Evolutionary conservation across 331 rosid species (phyloP), one percentile per base, ranked within the genome.

Genomic region (Pyrus hybrid): DNA sequence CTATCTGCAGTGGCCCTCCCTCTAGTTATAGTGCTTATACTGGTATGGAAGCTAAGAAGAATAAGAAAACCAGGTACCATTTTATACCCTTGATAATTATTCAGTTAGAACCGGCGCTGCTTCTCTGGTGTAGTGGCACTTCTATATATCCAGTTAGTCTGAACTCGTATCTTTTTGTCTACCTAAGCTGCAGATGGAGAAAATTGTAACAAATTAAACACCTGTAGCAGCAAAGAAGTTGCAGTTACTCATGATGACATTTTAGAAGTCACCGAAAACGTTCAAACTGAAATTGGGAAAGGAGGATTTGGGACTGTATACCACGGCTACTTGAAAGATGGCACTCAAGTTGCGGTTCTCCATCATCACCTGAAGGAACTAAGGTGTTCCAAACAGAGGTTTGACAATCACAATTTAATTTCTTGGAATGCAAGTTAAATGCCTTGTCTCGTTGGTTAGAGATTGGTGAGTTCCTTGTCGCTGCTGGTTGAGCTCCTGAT

Each of bases 311-410:
- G 96, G 76, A 67, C 23, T 43, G 93, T 90, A 60, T 92, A 84
- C 61, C 32, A 45, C 61, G 96, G 97, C 32, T 49, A 70, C 30
- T 71, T 85, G 87, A 81, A 87, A 75, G 85, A 85, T 68, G 76
- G 96, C 76, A 90, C 76, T 47, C 81, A 82, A 82, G 91, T 88
- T 58, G 96, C 97, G 12, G 84, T 56, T 92, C 93, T 67, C 77
- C 90, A 37, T 67, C 90, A 47, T 92, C 97, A 68, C 67, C 92
- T 81, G 93, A 92, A 41, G 97, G 97, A n/a, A 33, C 89, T 47
- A 87, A 70, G 74, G 96, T 90, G 83, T 92, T 92, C 81, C 89
- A 83, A 71, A 79, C 96, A 6, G 96, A 92, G 93, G 93, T 87
- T 76, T 76, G 82, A 73, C 16, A 8, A 7, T 41, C 7, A 13